Conservation (phyloP, 2,329 filamentous ascomycete species). For the Sphaerulina vaccinii region DNA sequence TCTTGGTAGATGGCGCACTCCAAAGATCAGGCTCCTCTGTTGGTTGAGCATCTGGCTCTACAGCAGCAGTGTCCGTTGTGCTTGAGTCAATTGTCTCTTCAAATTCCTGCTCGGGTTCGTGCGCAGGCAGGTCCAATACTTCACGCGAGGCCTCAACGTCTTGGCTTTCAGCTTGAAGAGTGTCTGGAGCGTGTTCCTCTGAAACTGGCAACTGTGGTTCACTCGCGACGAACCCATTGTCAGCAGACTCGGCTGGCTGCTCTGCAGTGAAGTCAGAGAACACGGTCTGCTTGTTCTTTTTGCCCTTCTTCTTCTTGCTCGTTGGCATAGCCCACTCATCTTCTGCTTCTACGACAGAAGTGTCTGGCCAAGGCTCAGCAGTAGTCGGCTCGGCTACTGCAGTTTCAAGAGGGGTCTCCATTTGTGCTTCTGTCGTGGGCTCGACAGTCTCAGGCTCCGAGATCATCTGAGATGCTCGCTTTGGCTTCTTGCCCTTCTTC, state of each 20-base stretch:
- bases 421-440: not conserved
- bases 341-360: slow-evolving; percentile 1
- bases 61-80: not conserved
- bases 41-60: not conserved
- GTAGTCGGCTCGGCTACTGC: not conserved
- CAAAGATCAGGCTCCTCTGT: not conserved
- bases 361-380: not conserved
- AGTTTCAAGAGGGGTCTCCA: not conserved
- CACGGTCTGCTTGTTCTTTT: slow-evolving; percentile 36
- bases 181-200: not conserved
- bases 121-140: not conserved
- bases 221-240: too few species aligned
- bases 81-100: not conserved
- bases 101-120: not conserved
- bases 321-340: slow-evolving; percentile 2
- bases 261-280: not conserved
- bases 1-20: slow-evolving; percentile 12
- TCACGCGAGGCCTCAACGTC: not conserved
- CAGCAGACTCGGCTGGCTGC: not conserved
- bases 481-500: slow-evolving; percentile 28
- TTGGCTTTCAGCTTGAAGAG: not conserved
- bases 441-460: not conserved
- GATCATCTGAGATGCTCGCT: slow-evolving; percentile 12
- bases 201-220: not conserved
- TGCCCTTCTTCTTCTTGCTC: slow-evolving; percentile 16